Evolutionary conservation across 2,329 filamentous ascomycete genomes (phyloP).

Genomic region (Colletotrichum sp.): DNA sequence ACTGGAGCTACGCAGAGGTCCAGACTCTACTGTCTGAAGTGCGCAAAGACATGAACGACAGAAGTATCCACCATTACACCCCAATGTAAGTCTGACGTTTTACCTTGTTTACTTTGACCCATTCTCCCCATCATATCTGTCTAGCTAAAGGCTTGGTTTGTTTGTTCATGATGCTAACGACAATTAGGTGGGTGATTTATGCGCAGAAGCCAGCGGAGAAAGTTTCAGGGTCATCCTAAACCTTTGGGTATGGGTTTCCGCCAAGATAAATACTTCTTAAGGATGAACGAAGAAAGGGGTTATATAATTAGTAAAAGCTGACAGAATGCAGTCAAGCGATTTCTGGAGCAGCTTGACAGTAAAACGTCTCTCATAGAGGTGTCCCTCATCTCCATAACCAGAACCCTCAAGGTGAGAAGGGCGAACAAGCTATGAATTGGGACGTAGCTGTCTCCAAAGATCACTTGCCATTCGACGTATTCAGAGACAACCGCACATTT

Average conservation of each 20-base stretch:
- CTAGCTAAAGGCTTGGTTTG: not conserved
- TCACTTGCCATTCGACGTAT: not conserved
- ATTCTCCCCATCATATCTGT: not conserved
- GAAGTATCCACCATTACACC: slow-evolving; percentile 26
- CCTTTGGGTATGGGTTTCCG: not conserved
- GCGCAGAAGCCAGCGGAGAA: not conserved
- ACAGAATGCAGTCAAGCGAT: not conserved
- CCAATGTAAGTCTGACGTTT: not conserved
- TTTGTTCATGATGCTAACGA: not conserved
- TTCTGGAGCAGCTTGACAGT: not conserved
- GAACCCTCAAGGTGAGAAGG: not conserved
- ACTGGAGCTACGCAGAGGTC: slow-evolving; percentile 24
- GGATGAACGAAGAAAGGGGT: not conserved
- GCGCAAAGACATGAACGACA: slow-evolving; percentile 24
- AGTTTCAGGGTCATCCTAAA: not conserved
- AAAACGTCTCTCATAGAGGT: not conserved
- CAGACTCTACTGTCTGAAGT: slow-evolving; percentile 24
- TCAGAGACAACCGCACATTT: not conserved
- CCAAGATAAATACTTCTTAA: not conserved
- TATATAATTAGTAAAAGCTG: not conserved
- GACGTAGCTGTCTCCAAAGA: not conserved
- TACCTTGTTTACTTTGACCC: not conserved
- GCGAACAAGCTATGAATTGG: not conserved
- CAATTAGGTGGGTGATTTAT: not conserved
- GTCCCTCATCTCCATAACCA: not conserved